phyloP scores from a whole-genome alignment of 257 asterid genomes.

The Solanum piurae region DNA sequence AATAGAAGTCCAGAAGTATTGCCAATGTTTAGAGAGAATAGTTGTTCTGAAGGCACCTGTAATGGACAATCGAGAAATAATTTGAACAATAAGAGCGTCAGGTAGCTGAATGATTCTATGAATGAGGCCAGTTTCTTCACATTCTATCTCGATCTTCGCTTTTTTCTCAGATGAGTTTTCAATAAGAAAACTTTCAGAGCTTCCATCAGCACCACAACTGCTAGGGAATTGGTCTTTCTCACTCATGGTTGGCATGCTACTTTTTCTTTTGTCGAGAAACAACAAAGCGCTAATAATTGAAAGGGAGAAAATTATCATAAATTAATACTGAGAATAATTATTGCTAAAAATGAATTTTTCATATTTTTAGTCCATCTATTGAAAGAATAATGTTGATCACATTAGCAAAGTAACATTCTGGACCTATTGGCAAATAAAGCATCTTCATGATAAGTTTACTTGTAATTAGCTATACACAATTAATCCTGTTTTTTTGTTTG shows the following conservation, averaged over 20 bases:
- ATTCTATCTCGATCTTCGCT: background rate
- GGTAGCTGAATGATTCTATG: background rate
- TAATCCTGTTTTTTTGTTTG: too few relatives aligned
- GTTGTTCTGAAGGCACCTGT: background rate
- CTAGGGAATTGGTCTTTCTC: too few relatives aligned
- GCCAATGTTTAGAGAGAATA: background rate
- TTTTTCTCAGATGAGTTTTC: background rate
- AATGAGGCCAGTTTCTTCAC: background rate
- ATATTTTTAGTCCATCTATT: background rate
- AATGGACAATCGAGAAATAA: background rate
- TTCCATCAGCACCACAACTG: too few relatives aligned
- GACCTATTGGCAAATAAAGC: background rate
- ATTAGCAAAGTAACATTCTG: background rate
- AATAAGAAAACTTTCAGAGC: background rate
- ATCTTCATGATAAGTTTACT: too few relatives aligned
- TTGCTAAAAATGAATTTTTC: background rate
- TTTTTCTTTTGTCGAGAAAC: too few relatives aligned
- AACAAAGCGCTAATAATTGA: too few relatives aligned
- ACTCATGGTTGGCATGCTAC: too few relatives aligned
- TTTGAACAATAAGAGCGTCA: background rate
- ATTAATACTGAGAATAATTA: background rate
- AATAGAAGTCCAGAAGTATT: background rate
- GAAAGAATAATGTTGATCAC: background rate
- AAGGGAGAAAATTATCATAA: too few relatives aligned
- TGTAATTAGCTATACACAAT: too few relatives aligned